These are phyloP conservation scores for Mortierella sp. DNA, from an alignment of 371 early-diverging fungal genomes.

Conservation along the genomic window DNA sequence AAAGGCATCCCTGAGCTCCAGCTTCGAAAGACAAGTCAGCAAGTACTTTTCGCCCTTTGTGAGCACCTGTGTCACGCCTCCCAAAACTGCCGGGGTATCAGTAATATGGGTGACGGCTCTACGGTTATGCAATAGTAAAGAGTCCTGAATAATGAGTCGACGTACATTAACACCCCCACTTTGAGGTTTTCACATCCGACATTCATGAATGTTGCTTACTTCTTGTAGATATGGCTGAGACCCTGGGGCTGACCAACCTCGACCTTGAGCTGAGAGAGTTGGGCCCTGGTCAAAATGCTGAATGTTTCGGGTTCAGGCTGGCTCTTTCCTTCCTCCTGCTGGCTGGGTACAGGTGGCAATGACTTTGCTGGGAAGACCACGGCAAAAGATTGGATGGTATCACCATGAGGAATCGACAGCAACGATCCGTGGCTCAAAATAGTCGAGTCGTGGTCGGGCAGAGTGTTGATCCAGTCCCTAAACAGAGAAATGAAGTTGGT, in stretches of 20 bases:
- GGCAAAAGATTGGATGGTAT: slow-evolving; percentile 34
- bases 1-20: slow-evolving; percentile 63
- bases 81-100: slow-evolving; percentile 56
- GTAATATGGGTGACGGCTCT: slow-evolving; percentile 39
- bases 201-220: slow-evolving; percentile 10
- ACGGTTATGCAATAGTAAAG: background rate
- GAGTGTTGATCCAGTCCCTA: slow-evolving; percentile 34
- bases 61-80: slow-evolving; percentile 64
- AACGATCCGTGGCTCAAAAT: slow-evolving; percentile 49
- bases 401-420: slow-evolving; percentile 32
- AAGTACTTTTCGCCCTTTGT: slow-evolving; percentile 67
- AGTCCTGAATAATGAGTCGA: background rate
- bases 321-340: slow-evolving; percentile 31
- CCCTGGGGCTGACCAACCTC: slow-evolving; percentile 61
- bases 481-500: slow-evolving; percentile 20
- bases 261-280: slow-evolving; percentile 57
- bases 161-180: background rate
- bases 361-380: slow-evolving; percentile 42
- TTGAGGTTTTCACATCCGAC: background rate
- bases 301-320: slow-evolving; percentile 58
- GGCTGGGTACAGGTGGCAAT: slow-evolving; percentile 46
- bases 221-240: slow-evolving; percentile 35
- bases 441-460: slow-evolving; percentile 19
- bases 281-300: slow-evolving; percentile 47
- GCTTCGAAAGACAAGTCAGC: slow-evolving; percentile 64